Percentiles rank a stretch among this genome's conserved stretches.
phyloP scores from a whole-genome alignment of 2,329 filamentous ascomycete species.

The Cercospora canescens region DNA sequence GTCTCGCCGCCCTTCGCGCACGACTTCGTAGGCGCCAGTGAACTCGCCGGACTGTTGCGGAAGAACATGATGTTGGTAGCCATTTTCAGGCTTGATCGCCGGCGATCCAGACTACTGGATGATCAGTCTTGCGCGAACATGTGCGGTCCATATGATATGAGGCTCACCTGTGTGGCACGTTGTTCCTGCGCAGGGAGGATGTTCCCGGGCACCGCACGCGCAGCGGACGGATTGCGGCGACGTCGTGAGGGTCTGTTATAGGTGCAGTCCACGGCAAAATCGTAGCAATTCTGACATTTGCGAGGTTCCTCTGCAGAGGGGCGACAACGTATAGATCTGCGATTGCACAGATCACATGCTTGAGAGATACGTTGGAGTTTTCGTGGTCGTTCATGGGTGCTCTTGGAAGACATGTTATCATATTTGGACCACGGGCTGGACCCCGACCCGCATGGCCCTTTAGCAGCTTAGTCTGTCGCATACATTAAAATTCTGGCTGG shows the following conservation, averaged over 20 bases:
- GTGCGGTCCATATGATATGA: not conserved
- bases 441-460: conserved; percentile 3
- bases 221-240: conserved; percentile 25
- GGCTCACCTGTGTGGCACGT: conserved; percentile 1
- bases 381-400: conserved; percentile 31
- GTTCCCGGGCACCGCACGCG: conserved; percentile 26
- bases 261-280: conserved; percentile 53
- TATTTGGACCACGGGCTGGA: not conserved
- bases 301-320: conserved; percentile 37
- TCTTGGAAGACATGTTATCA: conserved; percentile 13
- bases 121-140: not conserved
- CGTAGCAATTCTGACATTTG: conserved; percentile 51
- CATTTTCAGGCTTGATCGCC: conserved; percentile 20
- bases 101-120: conserved; percentile 18
- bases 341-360: conserved; percentile 53
- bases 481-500: not conserved
- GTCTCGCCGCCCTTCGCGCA: conserved; percentile 29
- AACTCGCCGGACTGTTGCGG: conserved; percentile 15
- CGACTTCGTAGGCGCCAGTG: conserved; percentile 23
- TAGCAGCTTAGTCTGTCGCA: conserved; percentile 5
- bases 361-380: conserved; percentile 40
- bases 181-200: conserved; percentile 26
- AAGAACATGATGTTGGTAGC: not conserved
- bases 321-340: conserved; percentile 49
- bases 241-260: conserved; percentile 49